These are phyloP conservation scores for Eutrema salsugineum DNA, from an alignment of 441 rosid genomes.

Conservation along the genomic window DNA sequence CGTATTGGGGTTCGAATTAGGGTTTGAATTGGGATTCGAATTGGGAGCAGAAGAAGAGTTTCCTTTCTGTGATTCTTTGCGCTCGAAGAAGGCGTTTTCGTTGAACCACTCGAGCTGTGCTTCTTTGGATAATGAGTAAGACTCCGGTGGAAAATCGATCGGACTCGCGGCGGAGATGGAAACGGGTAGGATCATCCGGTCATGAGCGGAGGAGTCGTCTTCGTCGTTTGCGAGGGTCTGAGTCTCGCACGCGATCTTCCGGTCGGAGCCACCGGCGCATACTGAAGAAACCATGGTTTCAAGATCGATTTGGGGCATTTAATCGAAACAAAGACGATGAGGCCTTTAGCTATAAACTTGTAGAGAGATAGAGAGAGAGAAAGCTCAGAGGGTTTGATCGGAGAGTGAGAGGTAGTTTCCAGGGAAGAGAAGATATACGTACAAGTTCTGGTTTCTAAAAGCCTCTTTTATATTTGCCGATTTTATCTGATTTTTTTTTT, in stretches of 20 bases:
- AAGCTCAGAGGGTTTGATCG: not conserved
- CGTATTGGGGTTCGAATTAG: slow-evolving; percentile 33
- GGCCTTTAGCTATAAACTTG: not conserved
- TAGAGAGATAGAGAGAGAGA: not conserved
- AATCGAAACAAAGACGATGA: not conserved
- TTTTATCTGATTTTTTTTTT: not conserved
- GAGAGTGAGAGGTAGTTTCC: not conserved
- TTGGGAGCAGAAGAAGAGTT: slow-evolving; percentile 36
- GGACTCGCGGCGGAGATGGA: slow-evolving; percentile 16
- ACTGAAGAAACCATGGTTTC: slow-evolving; percentile 74
- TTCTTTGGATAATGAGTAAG: slow-evolving; percentile 76
- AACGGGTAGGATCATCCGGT: slow-evolving; percentile 8
- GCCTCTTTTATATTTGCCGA: slow-evolving; percentile 11
- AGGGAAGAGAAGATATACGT: slow-evolving; percentile 1
- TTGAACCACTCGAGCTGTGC: slow-evolving; percentile 84
- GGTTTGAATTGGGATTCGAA: slow-evolving; percentile 23
- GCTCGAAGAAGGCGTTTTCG: slow-evolving; percentile 79
- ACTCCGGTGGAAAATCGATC: slow-evolving; percentile 78
- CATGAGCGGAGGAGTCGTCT: slow-evolving; percentile 4
- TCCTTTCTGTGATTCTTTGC: slow-evolving; percentile 76
- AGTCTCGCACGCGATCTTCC: slow-evolving; percentile 71
- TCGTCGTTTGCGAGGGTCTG: slow-evolving; percentile 43
- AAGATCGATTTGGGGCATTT: slow-evolving; percentile 57
- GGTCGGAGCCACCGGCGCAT: slow-evolving; percentile 57
- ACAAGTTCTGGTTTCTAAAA: not conserved